These are phyloP conservation scores for Ascocoryne sarcoides DNA, from an alignment of 2,329 filamentous ascomycete genomes.

Conservation along the genomic window DNA sequence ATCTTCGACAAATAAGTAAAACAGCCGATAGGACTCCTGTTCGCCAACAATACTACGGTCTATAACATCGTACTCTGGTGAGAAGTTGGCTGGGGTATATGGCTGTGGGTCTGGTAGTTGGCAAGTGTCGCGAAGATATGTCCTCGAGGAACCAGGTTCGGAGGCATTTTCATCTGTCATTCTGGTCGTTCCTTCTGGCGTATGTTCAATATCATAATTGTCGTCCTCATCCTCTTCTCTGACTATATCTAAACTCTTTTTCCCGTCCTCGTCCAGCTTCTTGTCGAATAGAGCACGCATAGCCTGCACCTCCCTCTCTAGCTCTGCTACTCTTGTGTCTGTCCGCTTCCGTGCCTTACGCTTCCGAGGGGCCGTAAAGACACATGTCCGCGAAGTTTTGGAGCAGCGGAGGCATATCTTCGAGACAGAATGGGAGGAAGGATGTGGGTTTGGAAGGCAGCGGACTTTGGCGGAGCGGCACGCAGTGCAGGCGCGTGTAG, in stretches of 20 bases:
- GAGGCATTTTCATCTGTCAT: neutral
- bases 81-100: slow-evolving; percentile 7
- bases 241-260: neutral
- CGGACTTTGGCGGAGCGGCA: slow-evolving; percentile 33
- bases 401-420: slow-evolving; percentile 29
- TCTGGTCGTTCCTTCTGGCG: neutral
- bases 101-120: neutral
- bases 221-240: neutral
- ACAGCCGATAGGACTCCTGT: slow-evolving; percentile 43
- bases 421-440: slow-evolving; percentile 5
- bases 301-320: slow-evolving; percentile 32
- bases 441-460: slow-evolving; percentile 27
- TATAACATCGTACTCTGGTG: slow-evolving; percentile 32
- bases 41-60: slow-evolving; percentile 49
- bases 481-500: slow-evolving; percentile 31
- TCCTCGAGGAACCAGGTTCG: neutral
- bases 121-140: neutral
- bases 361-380: slow-evolving; percentile 30
- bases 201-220: neutral
- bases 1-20: slow-evolving; percentile 45
- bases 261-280: slow-evolving; percentile 3
- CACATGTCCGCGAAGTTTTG: slow-evolving; percentile 23
- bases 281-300: slow-evolving; percentile 30
- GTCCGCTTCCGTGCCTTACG: slow-evolving; percentile 33
- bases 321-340: slow-evolving; percentile 33